Evolutionary conservation across 1,284 basidiomycete genomes (phyloP).

Genomic region (Chalciporus sp.): DNA sequence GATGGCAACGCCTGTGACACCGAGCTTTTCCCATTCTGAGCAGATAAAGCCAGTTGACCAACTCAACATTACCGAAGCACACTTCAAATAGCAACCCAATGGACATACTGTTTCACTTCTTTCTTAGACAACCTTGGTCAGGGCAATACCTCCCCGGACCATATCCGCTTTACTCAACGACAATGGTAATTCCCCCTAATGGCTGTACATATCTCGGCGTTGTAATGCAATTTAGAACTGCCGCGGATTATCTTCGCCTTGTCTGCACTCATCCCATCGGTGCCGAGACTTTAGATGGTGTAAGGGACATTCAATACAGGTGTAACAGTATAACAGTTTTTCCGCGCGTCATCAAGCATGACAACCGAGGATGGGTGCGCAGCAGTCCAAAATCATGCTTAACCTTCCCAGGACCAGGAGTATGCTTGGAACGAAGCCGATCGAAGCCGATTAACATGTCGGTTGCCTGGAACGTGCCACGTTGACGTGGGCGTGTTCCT

Average conservation of each 20-base stretch:
- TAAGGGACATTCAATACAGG: too few species aligned
- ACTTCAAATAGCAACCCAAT: conserved; percentile 33
- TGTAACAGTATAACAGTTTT: too few species aligned
- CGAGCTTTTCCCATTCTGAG: conserved; percentile 46
- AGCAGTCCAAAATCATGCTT: too few species aligned
- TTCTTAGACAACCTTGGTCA: conserved; percentile 20
- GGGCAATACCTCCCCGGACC: conserved; percentile 14
- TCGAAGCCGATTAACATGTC: too few species aligned
- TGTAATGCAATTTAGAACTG: conserved; percentile 31
- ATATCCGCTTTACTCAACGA: conserved; percentile 15
- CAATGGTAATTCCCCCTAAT: conserved; percentile 34
- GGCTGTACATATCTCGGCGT: conserved; percentile 36
- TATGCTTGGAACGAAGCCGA: too few species aligned
- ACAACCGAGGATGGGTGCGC: too few species aligned
- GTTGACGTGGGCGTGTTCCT: too few species aligned
- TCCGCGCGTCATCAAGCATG: too few species aligned
- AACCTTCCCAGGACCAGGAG: too few species aligned
- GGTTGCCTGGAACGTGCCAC: too few species aligned
- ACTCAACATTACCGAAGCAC: conserved; percentile 38
- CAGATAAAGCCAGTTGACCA: conserved; percentile 24
- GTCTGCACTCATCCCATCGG: too few species aligned
- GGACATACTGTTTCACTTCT: conserved; percentile 11
- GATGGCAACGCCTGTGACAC: conserved; percentile 63
- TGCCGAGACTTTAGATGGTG: too few species aligned
- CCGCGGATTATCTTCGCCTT: conserved; percentile 15